These are phyloP conservation scores for Backusella psychrophila DNA, from an alignment of 192 early-diverging fungal genomes.

Conservation along the genomic window DNA sequence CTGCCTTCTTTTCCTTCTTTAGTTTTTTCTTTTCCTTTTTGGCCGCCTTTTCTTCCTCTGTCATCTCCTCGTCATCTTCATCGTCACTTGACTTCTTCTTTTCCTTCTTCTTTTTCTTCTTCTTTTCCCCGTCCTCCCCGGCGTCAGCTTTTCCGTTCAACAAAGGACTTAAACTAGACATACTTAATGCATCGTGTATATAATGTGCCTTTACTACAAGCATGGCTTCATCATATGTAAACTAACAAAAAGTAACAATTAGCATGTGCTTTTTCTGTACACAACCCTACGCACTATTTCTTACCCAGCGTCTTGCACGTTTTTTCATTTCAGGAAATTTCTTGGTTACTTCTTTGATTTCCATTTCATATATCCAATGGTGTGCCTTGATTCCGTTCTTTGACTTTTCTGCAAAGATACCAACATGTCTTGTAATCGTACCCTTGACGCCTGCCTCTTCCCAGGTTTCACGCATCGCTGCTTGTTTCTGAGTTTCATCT, in stretches of 20 bases:
- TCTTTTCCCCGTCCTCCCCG: not conserved
- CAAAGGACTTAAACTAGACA: slow-evolving; percentile 21
- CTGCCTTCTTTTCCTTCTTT: slow-evolving; percentile 7
- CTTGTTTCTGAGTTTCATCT: slow-evolving; percentile 54
- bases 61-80: not conserved
- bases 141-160: not conserved
- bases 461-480: slow-evolving; percentile 60
- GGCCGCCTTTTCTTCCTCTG: not conserved
- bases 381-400: slow-evolving; percentile 36
- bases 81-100: not conserved
- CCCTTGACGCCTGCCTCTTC: slow-evolving; percentile 64
- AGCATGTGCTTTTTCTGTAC: not conserved
- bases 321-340: slow-evolving; percentile 52
- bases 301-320: slow-evolving; percentile 30
- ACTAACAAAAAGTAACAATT: slow-evolving; percentile 10
- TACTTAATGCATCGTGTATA: slow-evolving; percentile 20
- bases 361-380: slow-evolving; percentile 56
- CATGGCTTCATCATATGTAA: slow-evolving; percentile 26
- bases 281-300: not conserved
- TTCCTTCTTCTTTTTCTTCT: slow-evolving; percentile 10
- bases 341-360: slow-evolving; percentile 48
- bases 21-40: slow-evolving; percentile 10
- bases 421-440: slow-evolving; percentile 44
- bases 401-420: slow-evolving; percentile 44
- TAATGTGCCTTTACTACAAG: slow-evolving; percentile 11